Evolutionary conservation across 306 rosid species (phyloP).

Genomic region (Chamaecrista fasciculata): DNA sequence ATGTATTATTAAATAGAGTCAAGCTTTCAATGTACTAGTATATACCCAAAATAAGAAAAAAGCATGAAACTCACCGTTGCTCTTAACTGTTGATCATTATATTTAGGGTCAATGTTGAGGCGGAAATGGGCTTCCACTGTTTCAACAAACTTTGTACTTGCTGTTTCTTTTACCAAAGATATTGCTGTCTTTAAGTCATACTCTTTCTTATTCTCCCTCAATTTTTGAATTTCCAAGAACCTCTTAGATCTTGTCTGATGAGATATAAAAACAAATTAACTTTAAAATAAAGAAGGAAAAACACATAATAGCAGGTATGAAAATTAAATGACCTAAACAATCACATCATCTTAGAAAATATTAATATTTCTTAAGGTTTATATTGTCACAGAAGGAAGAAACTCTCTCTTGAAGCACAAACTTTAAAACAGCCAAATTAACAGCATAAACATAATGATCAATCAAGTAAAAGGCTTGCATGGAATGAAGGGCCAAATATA

Average conservation of each 20-base stretch:
- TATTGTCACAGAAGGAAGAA: neutral
- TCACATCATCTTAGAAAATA: neutral
- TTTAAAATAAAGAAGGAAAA: neutral
- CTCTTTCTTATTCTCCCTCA: slow-evolving; percentile 84
- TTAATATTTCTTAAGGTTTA: neutral
- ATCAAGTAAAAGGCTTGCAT: slow-evolving; percentile 8
- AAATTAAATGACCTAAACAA: slow-evolving; percentile 2
- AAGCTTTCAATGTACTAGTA: slow-evolving; percentile 8
- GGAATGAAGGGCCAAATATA: neutral
- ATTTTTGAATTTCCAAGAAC: slow-evolving; percentile 89
- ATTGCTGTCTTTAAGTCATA: slow-evolving; percentile 75
- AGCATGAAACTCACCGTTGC: slow-evolving; percentile 78
- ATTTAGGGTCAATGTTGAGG: slow-evolving; percentile 95
- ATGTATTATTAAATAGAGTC: slow-evolving; percentile 11
- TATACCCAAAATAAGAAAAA: slow-evolving; percentile 13
- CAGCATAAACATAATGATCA: slow-evolving; percentile 13
- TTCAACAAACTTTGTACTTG: slow-evolving; percentile 74
- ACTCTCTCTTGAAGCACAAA: neutral
- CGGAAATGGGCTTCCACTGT: slow-evolving; percentile 98
- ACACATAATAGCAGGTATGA: neutral
- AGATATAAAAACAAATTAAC: slow-evolving; percentile 29
- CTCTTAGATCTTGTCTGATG: slow-evolving; percentile 81
- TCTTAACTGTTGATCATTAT: slow-evolving; percentile 93
- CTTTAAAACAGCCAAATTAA: neutral
- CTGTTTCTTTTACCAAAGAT: slow-evolving; percentile 68